Evolutionary conservation across 495 filamentous ascomycete species (phyloP).

Genomic region (Diplogelasinospora grovesii): DNA sequence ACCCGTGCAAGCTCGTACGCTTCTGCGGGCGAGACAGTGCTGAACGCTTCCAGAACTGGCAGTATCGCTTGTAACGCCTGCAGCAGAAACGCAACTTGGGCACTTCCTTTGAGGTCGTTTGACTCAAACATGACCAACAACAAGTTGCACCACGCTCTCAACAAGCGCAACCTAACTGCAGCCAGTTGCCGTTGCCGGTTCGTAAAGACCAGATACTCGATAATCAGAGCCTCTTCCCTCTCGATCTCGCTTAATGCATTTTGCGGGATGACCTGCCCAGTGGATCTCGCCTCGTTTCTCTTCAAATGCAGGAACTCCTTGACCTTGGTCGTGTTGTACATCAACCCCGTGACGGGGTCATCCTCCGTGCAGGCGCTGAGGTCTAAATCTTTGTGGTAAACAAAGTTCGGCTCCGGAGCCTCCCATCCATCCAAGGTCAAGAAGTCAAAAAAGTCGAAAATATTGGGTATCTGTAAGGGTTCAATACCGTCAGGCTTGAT

Average conservation of each 20-base stretch:
- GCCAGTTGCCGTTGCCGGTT: conserved; percentile 59
- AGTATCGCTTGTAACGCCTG: conserved; percentile 79
- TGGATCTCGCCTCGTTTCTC: conserved; percentile 46
- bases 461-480: conserved; percentile 55
- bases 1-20: conserved; percentile 70
- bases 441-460: conserved; percentile 94
- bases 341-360: conserved; percentile 39
- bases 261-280: conserved; percentile 43
- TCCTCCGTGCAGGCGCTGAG: conserved; percentile 51
- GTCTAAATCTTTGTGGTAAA: conserved; percentile 54
- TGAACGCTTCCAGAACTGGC: conserved; percentile 72
- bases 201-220: conserved; percentile 51
- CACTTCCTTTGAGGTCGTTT: conserved; percentile 62
- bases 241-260: conserved; percentile 51
- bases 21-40: conserved; percentile 55
- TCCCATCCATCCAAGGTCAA: conserved; percentile 60
- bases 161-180: conserved; percentile 53
- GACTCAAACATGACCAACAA: conserved; percentile 69
- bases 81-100: conserved; percentile 67
- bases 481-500: conserved; percentile 57
- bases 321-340: conserved; percentile 54
- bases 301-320: conserved; percentile 57
- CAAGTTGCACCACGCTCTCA: conserved; percentile 76
- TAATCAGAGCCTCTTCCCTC: conserved; percentile 48
- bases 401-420: conserved; percentile 41